These are phyloP conservation scores for Physcomitrellopsis africana DNA, from an alignment of 225 moss, liverwort and hornwort species.

Conservation along the genomic window DNA sequence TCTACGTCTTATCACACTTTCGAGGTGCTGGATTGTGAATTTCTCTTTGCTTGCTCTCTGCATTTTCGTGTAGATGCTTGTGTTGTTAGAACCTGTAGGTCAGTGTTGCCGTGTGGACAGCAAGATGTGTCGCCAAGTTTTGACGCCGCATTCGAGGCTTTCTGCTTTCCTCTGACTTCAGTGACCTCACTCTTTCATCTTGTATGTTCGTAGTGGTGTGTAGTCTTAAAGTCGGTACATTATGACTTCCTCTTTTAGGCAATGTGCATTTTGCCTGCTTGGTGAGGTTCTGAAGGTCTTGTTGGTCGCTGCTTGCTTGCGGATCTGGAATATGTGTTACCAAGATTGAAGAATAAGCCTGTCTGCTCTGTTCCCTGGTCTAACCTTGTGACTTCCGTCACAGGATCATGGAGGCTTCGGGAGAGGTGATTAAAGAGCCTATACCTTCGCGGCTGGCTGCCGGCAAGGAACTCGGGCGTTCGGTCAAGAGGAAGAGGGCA, in stretches of 20 bases:
- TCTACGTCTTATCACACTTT: neutral
- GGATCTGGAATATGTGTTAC: neutral
- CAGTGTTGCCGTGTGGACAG: neutral
- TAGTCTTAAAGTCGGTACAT: neutral
- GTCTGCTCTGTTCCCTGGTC: neutral
- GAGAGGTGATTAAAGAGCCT: constrained; percentile 53
- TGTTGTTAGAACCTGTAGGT: constrained; percentile 19
- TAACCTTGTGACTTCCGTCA: neutral
- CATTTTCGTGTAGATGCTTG: neutral
- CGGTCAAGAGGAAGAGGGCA: constrained; percentile 46
- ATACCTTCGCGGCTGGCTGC: constrained; percentile 3
- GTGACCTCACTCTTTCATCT: neutral
- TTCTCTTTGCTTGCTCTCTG: neutral
- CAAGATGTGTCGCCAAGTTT: neutral
- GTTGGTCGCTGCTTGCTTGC: neutral
- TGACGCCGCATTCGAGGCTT: constrained; percentile 4
- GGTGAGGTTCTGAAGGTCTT: neutral
- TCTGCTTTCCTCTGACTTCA: neutral
- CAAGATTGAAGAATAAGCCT: too few relatives aligned
- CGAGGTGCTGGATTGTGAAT: neutral
- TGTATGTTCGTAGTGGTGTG: neutral
- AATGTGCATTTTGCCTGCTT: constrained; percentile 22
- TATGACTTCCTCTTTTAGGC: neutral
- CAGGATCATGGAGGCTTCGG: constrained; percentile 51
- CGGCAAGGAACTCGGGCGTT: constrained; percentile 33